phyloP scores from a whole-genome alignment of 2,329 filamentous ascomycete genomes.

The Cladosporium sp. region DNA sequence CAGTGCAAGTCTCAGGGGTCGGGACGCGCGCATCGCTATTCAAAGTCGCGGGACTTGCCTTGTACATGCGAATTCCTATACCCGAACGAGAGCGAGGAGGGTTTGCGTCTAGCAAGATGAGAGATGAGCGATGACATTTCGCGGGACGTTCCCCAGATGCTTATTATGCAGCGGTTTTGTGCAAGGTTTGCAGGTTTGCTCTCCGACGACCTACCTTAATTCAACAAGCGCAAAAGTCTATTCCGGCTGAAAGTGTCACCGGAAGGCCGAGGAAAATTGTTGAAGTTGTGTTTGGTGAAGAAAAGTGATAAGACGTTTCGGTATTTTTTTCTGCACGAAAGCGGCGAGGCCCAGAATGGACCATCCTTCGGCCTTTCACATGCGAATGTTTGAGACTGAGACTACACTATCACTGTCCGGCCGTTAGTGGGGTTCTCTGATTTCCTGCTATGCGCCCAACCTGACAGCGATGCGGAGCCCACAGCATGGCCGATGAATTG shows the following conservation, averaged over 20 bases:
- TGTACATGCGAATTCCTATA: background rate
- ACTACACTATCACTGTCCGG: background rate
- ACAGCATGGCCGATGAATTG: constrained; percentile 4
- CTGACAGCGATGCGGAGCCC: background rate
- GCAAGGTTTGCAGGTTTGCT: background rate
- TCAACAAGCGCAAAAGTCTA: background rate
- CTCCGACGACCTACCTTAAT: background rate
- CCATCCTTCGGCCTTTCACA: background rate
- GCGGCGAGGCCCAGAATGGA: background rate
- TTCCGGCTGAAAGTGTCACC: background rate
- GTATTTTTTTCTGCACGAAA: constrained; percentile 4
- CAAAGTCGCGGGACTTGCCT: background rate
- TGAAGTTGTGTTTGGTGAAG: background rate
- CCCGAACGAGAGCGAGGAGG: background rate
- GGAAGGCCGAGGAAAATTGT: background rate
- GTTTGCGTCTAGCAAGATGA: background rate
- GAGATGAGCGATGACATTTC: background rate
- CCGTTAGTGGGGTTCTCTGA: background rate
- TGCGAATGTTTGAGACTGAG: background rate
- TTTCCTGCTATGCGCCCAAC: background rate
- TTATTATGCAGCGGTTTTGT: background rate
- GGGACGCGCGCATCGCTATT: background rate
- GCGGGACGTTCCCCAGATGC: background rate
- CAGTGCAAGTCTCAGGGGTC: constrained; percentile 6
- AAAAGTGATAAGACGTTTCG: background rate